Base-by-base conservation (phyloP, 2,329 filamentous ascomycete genomes). In the Arthrobotrys megalospora region DNA sequence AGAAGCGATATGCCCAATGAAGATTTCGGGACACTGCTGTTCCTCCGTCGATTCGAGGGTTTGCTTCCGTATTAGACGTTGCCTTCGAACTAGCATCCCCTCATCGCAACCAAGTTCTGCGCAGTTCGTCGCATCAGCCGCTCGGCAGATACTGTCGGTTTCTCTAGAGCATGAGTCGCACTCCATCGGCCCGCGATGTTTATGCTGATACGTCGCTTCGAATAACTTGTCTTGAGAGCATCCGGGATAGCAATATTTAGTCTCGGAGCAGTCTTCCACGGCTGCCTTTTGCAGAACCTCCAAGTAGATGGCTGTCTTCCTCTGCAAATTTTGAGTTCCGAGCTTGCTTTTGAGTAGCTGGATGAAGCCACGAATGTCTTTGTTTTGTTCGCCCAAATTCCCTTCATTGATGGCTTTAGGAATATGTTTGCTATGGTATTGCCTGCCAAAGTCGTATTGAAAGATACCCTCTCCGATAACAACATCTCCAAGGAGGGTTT, bases 1-100 rank as follows among this genome's bases (percentile, higher is more conserved):
- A 12, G 82, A 84, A 7, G 82, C 84, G 38, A 86, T 82, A 0
- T 55, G 66, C 8, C 84, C 84, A 60, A 84, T 82, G 45, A 85
- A 83, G 11, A 84, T 38, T 48, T 55, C 34, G 6, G 45, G 68
- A 19, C 21, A n/a, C n/a, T 38, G 58, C 28, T 21, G 7, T 43
- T 41, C 41, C 36, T 34, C 52, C 12, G 11, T 28, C 14, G 45
- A 12, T 28, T 12, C 52, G 19, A 55, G 32, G 10, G 32, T 36
- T 43, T 43, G 36, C 24, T 45, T 55, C 6, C 16, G 16, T 38
- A 19, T 16, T 6, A 55, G 11, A 38, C 52, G 52, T 6, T 36
- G 52, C 28, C 52, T 55, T 19, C 2, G 14, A 7, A 60, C n/a
- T 19, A 47, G 36, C 28, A 55, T 48, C 28, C 19, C 7, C n/a